Base-by-base conservation (phyloP, 768 basidiomycete species). In the Chlorophyllum brunneum region DNA sequence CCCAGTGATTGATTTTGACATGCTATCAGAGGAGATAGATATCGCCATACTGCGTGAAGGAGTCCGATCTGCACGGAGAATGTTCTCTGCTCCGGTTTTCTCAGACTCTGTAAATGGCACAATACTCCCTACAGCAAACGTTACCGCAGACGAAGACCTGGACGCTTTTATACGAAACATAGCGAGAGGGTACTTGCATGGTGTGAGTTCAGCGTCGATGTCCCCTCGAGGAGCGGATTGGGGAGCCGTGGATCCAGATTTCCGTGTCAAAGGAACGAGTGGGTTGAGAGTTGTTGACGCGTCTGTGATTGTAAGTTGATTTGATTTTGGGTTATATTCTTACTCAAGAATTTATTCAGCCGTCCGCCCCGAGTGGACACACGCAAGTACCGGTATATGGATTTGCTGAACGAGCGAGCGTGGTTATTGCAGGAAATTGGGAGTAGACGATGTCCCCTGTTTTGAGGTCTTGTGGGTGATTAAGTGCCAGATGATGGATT, bases 221-320 rank as follows among this genome's bases (percentile, higher is more conserved):
- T 67, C 68, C 1, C 52, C 64, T 0, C 42, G 51, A 31, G 51
- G 53, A n/a, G 61, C 67, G 0, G 43, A 54, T 2, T 58, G 43
- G 18, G 73, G 72, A 2, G 74, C 72, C 6, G 66, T 73, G 1
- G 66, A 73, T 57, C 65, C 70, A 2, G 62, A 72, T 44, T 57
- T 75, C 43, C 50, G 48, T 18, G 68, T 75, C 2, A 73, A 75
- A 52, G 67, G 67, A 0, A 60, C 61, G 0, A 43, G 29, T 3
- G 71, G 69, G 6, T 46, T 75, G 46, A 60, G 73, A 4, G 56
- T 75, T 16, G 68, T 75, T 6, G 71, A 75, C 58, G 66, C 66
- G 3, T 71, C 70, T 20, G 65, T 64, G 46, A 45, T 67, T 36
- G 71, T 70, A 49, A 57, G 68, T 39, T 3, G 11, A 24, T 27